Base-by-base conservation (phyloP, 2,329 filamentous ascomycete genomes). In the Penicillium sp. region DNA sequence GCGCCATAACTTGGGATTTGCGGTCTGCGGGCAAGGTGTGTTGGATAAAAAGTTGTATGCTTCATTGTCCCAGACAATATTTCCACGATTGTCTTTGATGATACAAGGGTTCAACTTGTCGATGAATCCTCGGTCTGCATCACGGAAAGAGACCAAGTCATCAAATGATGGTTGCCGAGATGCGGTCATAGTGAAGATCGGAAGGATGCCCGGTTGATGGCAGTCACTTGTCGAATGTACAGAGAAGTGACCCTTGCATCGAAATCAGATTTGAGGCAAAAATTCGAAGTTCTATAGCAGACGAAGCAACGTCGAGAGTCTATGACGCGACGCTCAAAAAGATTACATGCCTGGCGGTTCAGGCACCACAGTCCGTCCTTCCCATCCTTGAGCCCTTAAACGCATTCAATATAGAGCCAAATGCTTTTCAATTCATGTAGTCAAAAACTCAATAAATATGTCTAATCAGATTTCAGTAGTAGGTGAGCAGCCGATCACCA, bases 1-100 rank as follows among this genome's bases (percentile, higher is more conserved):
- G 14, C 73, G 63, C 74, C 75, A 77, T 33, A 77, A 63, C 16
- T 66, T 68, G 2, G 68, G 64, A 35, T 75, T 66, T 7, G 66
- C 73, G 0, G 68, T 73, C 0, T 55, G 13, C 1, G 73, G 65
- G 19, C 61, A 77, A 33, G 21, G 9, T 9, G 31, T n/a, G 21
- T 26, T 16, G 27, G 10, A 21, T 21, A 39, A 35, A 55, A 75
- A 76, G n/a, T 61, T 52, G 56, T 73, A 75, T 2, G 57, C 65
- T 9, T 73, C 67, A 43, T 57, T 60, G 31, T 75, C 64, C 70
- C 71, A 76, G 43, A 73, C 59, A 4, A 60, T 50, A n/a, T n/a
- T 16, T 37, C 33, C 33, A n/a, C 33, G 33, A 37, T n/a, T 16
- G 33, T n/a, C 6, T 37, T 37, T 37, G 33, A 37, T 37, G 33